Evolutionary conservation across 2,329 filamentous ascomycete genomes (phyloP).

Genomic region (Aspergillus uvarum): DNA sequence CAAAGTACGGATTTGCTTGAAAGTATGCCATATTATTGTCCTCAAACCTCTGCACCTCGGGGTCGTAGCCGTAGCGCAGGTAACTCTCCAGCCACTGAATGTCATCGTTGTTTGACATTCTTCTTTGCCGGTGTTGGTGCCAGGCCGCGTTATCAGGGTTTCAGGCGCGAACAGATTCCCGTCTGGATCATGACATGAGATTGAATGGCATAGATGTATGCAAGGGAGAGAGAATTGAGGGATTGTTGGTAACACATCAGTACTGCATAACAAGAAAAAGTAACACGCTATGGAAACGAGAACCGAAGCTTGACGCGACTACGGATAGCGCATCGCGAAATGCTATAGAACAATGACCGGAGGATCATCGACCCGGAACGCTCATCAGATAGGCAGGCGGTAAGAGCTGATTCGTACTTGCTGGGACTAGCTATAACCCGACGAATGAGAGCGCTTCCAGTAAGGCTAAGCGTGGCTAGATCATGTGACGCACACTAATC

Average conservation of each 20-base stretch:
- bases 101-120: constrained; percentile 20
- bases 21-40: neutral
- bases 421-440: neutral
- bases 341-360: neutral
- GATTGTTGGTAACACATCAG: neutral
- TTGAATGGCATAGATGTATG: neutral
- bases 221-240: neutral
- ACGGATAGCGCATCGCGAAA: neutral
- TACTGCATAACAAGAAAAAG: neutral
- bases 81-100: constrained; percentile 21
- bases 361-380: neutral
- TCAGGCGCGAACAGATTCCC: neutral
- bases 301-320: neutral
- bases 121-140: neutral
- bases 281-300: neutral
- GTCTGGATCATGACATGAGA: neutral
- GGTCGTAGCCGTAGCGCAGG: constrained; percentile 6
- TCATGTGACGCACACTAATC: neutral
- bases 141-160: neutral
- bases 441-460: neutral
- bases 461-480: neutral
- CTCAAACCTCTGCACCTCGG: constrained; percentile 4
- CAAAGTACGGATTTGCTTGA: constrained; percentile 4
- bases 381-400: neutral
- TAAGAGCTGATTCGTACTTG: neutral